Base-by-base conservation (phyloP, 179 eudicot genomes). In the Silene vulgaris region DNA sequence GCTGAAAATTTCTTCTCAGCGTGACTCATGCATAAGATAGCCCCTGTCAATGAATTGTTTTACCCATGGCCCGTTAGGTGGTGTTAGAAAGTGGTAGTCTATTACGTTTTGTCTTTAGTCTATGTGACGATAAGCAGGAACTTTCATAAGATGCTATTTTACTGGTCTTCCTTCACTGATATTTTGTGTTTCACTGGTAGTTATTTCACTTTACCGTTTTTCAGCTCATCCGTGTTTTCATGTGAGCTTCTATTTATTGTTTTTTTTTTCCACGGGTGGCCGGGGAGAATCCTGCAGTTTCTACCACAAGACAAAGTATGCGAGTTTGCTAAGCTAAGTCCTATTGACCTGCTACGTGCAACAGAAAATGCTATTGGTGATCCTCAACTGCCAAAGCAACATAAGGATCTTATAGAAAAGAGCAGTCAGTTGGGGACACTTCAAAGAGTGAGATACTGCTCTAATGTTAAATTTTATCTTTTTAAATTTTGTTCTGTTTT, bases 281-380 rank as follows among this genome's bases (percentile, higher is more conserved):
- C 17, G 66, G 65, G 75, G 45, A 40, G 48, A 2, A 1, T 30
- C 62, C 30, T 73, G 60, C 84, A 95, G 99, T 95, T 95, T 85
- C 82, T 95, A 72, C 99, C 99, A 9, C 99, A 95, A 88, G 99
- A 95, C 83, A 84, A 97, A 80, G 99, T 95, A 30, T 95, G 99
- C 61, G 99, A 95, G 86, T 95, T 95, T 81, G 97, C 99, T 50
- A 95, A 93, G 90, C 82, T 95, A 80, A 88, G 96, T 77, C 99
- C 99, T 26, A 83, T 93, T 14, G 89, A 91, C 80, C 97, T 95
- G 75, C 85, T 95, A 64, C 93, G 91, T 77, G 99, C 96, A 79
- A 95, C 99, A 17, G 99, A 95, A 80, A 95, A 90, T 82, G 99
- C 97, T 71, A 90, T 95, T 50, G 99, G 99, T 79, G 97, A 95